These are phyloP conservation scores for Sarcodon sp. DNA, from an alignment of 768 basidiomycete genomes.

Conservation along the genomic window DNA sequence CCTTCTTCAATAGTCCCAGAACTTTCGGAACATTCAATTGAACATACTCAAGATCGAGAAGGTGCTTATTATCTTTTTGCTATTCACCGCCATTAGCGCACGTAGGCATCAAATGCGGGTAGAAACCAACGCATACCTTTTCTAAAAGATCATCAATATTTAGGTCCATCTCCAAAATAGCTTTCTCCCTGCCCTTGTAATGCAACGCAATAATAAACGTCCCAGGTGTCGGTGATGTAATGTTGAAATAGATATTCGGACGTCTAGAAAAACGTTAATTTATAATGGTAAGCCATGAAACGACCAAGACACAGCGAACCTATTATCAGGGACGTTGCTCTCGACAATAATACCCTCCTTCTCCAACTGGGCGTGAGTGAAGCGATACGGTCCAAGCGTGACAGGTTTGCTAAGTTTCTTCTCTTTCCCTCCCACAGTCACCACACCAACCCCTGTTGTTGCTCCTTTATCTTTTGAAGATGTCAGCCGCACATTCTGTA, in stretches of 20 bases:
- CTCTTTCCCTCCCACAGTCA: slow-evolving; percentile 94
- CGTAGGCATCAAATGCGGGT: background rate
- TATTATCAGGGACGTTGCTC: slow-evolving; percentile 97
- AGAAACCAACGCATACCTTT: slow-evolving; percentile 46
- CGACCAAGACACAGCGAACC: slow-evolving; percentile 34
- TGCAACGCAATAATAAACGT: slow-evolving; percentile 98
- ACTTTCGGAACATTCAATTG: slow-evolving; percentile 96
- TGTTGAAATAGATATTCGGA: slow-evolving; percentile 98
- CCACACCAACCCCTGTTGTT: slow-evolving; percentile 84
- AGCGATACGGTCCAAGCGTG: slow-evolving; percentile 90
- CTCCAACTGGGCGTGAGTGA: slow-evolving; percentile 96
- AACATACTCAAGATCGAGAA: slow-evolving; percentile 95
- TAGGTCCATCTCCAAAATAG: slow-evolving; percentile 98
- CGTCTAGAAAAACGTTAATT: slow-evolving; percentile 37
- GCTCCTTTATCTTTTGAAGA: slow-evolving; percentile 82
- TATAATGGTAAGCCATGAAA: slow-evolving; percentile 3
- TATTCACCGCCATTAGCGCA: slow-evolving; percentile 18
- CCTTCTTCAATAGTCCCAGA: slow-evolving; percentile 83
- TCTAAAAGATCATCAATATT: slow-evolving; percentile 97
- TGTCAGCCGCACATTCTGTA: slow-evolving; percentile 92
- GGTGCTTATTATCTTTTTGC: slow-evolving; percentile 99
- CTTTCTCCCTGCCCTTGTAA: slow-evolving; percentile 98
- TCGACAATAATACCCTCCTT: slow-evolving; percentile 99
- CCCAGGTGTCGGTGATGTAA: slow-evolving; percentile 94
- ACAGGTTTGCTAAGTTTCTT: slow-evolving; percentile 81